Conservation (phyloP, 805 yeast genomes). For the Saccharomycopsis sp. region DNA sequence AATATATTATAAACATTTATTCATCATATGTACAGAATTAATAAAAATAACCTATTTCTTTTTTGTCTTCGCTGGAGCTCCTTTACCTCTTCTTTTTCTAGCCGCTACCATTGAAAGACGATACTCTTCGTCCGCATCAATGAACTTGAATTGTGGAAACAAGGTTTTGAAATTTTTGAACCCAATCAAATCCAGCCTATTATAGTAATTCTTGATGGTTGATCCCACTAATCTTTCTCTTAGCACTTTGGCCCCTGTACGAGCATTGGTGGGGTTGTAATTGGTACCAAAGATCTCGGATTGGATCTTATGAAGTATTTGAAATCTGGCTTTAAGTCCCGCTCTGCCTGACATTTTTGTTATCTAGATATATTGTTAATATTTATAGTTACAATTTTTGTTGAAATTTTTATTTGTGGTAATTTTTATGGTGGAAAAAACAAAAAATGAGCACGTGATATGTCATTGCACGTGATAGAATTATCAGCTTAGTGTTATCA, state of each 20-base stretch:
- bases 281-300: constrained; percentile 60
- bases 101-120: constrained; percentile 53
- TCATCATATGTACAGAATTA: too few relatives aligned
- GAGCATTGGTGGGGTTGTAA: constrained; percentile 52
- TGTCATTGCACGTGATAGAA: too few relatives aligned
- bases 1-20: too few relatives aligned
- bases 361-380: too few relatives aligned
- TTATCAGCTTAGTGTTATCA: too few relatives aligned
- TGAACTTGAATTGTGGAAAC: constrained; percentile 39
- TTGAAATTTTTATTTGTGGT: too few relatives aligned
- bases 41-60: constrained; percentile 22
- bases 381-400: too few relatives aligned
- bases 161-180: constrained; percentile 47
- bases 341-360: too few relatives aligned
- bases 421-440: too few relatives aligned
- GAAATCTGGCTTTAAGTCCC: constrained; percentile 15
- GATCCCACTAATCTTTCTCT: constrained; percentile 65
- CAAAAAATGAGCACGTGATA: too few relatives aligned
- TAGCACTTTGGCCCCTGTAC: constrained; percentile 68
- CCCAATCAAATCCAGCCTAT: constrained; percentile 59
- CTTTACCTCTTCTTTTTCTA: constrained; percentile 79
- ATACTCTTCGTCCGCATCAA: constrained; percentile 60
- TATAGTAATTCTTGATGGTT: constrained; percentile 59
- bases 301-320: constrained; percentile 36
- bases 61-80: constrained; percentile 68